phyloP scores from a whole-genome alignment of 805 yeast species.

The Ogataea pignaliae region DNA sequence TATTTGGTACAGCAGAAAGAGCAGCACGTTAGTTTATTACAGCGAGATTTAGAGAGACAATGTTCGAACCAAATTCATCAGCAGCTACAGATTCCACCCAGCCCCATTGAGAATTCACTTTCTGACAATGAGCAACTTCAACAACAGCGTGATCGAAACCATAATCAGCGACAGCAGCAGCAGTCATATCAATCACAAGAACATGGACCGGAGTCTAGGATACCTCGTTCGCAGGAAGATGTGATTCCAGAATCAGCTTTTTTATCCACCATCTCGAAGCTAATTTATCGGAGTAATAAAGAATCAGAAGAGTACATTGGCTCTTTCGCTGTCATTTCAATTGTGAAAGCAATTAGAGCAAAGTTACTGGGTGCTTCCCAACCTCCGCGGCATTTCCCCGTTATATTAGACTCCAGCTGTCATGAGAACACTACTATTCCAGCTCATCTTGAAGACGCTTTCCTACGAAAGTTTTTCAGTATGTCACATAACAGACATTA shows the following conservation, averaged over 20 bases:
- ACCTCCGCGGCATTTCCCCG: slow-evolving; percentile 7
- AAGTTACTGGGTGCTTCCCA: slow-evolving; percentile 11
- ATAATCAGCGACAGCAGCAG: too few species aligned
- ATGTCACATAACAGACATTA: slow-evolving; percentile 16
- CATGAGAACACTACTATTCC: slow-evolving; percentile 12
- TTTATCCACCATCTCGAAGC: slow-evolving; percentile 9
- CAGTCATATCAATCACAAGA: too few species aligned
- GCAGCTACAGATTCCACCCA: too few species aligned
- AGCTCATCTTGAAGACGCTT: slow-evolving; percentile 11
- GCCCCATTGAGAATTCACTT: too few species aligned
- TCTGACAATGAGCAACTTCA: too few species aligned
- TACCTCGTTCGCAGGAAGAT: neutral
- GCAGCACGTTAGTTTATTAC: too few species aligned
- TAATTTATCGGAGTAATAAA: slow-evolving; percentile 7
- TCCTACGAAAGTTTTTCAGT: slow-evolving; percentile 13
- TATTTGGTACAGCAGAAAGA: too few species aligned
- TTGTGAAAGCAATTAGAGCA: slow-evolving; percentile 18
- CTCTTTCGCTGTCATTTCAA: slow-evolving; percentile 20
- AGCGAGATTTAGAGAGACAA: too few species aligned
- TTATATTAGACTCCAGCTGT: slow-evolving; percentile 6
- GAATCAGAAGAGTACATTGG: slow-evolving; percentile 22
- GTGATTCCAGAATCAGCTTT: slow-evolving; percentile 2
- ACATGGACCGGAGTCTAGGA: too few species aligned
- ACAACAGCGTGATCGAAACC: too few species aligned
- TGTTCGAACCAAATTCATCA: too few species aligned